These are phyloP conservation scores for Dryas integrifolia DNA, from an alignment of 331 rosid genomes.

Conservation along the genomic window DNA sequence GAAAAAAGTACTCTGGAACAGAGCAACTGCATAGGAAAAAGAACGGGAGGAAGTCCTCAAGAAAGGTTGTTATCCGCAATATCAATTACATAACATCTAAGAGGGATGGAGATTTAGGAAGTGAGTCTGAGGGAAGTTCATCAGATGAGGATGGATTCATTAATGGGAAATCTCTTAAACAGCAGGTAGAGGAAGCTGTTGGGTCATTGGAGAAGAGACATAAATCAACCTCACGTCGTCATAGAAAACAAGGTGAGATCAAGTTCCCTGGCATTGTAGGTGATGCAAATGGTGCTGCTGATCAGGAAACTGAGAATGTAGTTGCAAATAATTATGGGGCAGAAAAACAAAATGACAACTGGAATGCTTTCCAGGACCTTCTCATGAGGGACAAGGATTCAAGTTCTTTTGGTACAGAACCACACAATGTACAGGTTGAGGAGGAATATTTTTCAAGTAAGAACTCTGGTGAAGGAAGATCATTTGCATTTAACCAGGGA, in stretches of 20 bases:
- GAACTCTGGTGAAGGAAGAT: conserved; percentile 42
- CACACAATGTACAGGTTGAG: conserved; percentile 35
- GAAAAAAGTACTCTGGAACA: conserved; percentile 45
- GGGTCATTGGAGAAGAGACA: conserved; percentile 72
- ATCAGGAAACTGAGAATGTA: conserved; percentile 24
- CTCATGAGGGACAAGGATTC: conserved; percentile 70
- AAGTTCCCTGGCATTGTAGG: conserved; percentile 35
- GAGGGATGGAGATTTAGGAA: conserved; percentile 66
- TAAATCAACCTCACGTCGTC: conserved; percentile 52
- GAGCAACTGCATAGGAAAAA: conserved; percentile 44
- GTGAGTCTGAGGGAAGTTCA: conserved; percentile 57
- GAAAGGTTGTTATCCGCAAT: conserved; percentile 93
- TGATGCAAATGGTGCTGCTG: conserved; percentile 39
- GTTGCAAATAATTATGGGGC: conserved; percentile 33
- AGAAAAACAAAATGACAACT: conserved; percentile 48
- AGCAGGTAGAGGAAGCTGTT: conserved; percentile 84
- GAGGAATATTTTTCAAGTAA: conserved; percentile 44
- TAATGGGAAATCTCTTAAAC: conserved; percentile 77
- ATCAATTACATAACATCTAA: conserved; percentile 90
- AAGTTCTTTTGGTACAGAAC: conserved; percentile 33
- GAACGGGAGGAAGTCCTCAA: conserved; percentile 68
- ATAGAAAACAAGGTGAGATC: conserved; percentile 46
- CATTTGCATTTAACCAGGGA: conserved; percentile 36
- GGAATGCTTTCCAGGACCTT: conserved; percentile 94
- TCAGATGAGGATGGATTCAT: conserved; percentile 59